Evolutionary conservation across 306 rosid genomes (phyloP), one percentile per base, ranked within the genome.

Genomic region (Prunus mume): DNA sequence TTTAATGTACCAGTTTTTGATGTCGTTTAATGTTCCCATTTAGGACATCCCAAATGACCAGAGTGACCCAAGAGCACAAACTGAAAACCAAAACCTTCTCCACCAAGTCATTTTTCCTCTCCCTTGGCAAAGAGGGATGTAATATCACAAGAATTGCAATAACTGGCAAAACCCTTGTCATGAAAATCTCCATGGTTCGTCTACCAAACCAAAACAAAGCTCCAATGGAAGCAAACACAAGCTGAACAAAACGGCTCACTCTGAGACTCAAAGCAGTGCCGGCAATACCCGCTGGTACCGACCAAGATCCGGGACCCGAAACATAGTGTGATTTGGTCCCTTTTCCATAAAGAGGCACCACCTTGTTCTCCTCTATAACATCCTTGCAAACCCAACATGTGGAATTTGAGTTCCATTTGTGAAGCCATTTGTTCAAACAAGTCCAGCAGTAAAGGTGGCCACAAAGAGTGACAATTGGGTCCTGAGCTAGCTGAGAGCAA

Each of bases 391-490:
- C 62, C 74, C 62, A 19, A 15, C 63, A 70, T 1, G 12, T 70
- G 27, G 46, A 69, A 9, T 69, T 51, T 27, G 74, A 50, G 19
- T 70, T 70, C 74, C 61, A 52, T 34, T 51, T 70, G 28, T 38
- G 19, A 19, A 70, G 63, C 74, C 74, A 70, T 70, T 50, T 70
- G 41, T 70, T 12, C 49, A 71, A 50, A 20, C 75, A 71, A 30
- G 50, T 17, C 75, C 75, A 32, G 27, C 75, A 71, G 25, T 71
- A 71, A 41, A 71, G 75, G 64, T 71, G 75, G 32, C 75, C 75
- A n/a, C 75, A 71, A 41, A 52, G 64, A 11, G 64, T 71, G 20
- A 54, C 19, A n/a, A 71, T 6, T 3, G 75, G 75, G 17, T 71
- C 49, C 11, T 34, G 28, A 32, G 74, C 62, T 28, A 70, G n/a